Evolutionary conservation across 2,329 filamentous ascomycete genomes (phyloP), one percentile per base, ranked within the genome.

Genomic region (Pseudogymnoascus sp.): DNA sequence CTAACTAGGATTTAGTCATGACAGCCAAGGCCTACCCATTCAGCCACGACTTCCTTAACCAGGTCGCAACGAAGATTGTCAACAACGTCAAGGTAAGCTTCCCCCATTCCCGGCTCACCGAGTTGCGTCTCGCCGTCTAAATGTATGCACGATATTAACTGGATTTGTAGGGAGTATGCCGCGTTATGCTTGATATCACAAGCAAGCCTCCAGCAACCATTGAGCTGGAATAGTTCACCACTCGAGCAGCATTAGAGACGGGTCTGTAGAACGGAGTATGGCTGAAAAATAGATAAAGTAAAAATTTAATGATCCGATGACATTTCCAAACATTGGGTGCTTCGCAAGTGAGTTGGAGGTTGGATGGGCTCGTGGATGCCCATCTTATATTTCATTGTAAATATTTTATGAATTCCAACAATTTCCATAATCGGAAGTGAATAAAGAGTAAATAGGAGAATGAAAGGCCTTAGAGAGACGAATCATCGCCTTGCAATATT

Each of bases 151-250:
- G 17, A 29, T 60, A 44, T 40, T 62, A 62, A 62, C 61, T n/a
- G 33, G 54, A 66, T 71, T 71, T 33, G 63, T 47, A 71, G 62
- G 88, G 88, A 9, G 83, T 92, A 15, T 84, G 83, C 67, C 78
- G 88, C 37, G 89, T 92, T 37, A 78, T 84, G 11, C 91, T 90
- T 68, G 86, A 91, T 69, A 71, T 77, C 67, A 78, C 77, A 65
- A 79, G 79, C 76, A 77, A 82, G 74, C 79, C 66, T 60, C 60
- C 66, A 36, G 68, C 68, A 64, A 90, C 87, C 1, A 90, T 90
- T 70, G 88, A 90, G 77, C 82, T 90, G 77, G 86, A 90, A 76
- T 90, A 82, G 72, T 26, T 39, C 4, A 7, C 26, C 35, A 39
- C 57, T 10, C 5, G 21, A 3, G n/a, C 21, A 39, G 57, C 13